phyloP scores from a whole-genome alignment of 768 basidiomycete species.

The Serendipita vermifera region DNA sequence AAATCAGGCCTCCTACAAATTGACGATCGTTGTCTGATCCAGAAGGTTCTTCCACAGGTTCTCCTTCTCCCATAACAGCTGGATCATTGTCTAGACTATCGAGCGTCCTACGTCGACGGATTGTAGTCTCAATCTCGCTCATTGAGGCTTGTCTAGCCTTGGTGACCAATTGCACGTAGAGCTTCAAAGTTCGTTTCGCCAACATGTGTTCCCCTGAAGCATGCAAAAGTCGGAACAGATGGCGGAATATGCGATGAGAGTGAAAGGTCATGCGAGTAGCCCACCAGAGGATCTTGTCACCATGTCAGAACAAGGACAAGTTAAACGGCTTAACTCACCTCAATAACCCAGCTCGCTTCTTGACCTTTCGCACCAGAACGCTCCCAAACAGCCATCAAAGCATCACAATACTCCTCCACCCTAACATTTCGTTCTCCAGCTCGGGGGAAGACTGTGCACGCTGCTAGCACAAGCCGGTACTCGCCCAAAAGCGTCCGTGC shows the following conservation, averaged over 20 bases:
- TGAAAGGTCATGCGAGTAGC: constrained; percentile 90
- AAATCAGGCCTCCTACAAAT: constrained; percentile 68
- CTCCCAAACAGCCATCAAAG: constrained; percentile 74
- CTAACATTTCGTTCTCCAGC: constrained; percentile 67
- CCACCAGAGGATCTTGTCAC: constrained; percentile 73
- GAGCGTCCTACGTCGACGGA: constrained; percentile 18
- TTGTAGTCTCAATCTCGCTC: constrained; percentile 22
- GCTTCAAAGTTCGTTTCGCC: constrained; percentile 58
- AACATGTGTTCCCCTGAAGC: constrained; percentile 46
- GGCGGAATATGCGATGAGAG: constrained; percentile 69
- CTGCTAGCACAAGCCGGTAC: constrained; percentile 53
- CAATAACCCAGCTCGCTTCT: constrained; percentile 64
- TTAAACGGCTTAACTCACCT: constrained; percentile 37
- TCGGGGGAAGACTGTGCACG: constrained; percentile 61
- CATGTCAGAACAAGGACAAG: neutral
- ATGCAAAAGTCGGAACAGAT: constrained; percentile 64
- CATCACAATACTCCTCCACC: constrained; percentile 74
- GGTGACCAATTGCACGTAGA: constrained; percentile 75
- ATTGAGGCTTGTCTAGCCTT: constrained; percentile 59
- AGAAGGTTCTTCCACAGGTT: constrained; percentile 19
- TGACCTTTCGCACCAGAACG: constrained; percentile 48
- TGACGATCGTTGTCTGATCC: constrained; percentile 51
- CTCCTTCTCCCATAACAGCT: constrained; percentile 13
- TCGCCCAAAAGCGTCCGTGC: constrained; percentile 57
- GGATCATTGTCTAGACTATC: constrained; percentile 13